phyloP scores from a whole-genome alignment of 345 rosid species.

The Anacardium occidentale region DNA sequence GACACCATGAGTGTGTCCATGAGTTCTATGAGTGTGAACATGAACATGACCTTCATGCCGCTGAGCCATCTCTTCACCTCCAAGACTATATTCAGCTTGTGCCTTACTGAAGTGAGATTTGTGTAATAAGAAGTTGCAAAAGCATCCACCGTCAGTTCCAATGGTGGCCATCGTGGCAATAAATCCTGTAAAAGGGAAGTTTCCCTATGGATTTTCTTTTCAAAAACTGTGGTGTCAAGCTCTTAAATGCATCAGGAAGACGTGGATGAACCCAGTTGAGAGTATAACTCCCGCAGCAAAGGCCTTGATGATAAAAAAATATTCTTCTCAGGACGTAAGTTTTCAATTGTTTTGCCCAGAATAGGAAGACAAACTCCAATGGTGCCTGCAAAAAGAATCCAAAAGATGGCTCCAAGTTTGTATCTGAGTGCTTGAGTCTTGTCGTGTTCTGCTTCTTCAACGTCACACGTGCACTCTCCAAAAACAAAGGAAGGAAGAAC shows the following conservation, averaged over 20 bases:
- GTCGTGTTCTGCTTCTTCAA: background rate
- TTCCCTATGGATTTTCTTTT: constrained; percentile 41
- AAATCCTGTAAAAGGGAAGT: constrained; percentile 49
- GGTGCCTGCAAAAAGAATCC: constrained; percentile 47
- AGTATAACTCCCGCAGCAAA: constrained; percentile 61
- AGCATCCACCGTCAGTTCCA: constrained; percentile 45
- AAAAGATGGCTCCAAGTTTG: constrained; percentile 43
- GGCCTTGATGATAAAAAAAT: constrained; percentile 47
- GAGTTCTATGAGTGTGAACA: constrained; percentile 39
- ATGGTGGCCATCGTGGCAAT: constrained; percentile 47
- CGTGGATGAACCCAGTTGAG: constrained; percentile 49
- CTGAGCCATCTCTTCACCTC: constrained; percentile 25
- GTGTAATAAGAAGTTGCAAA: constrained; percentile 43
- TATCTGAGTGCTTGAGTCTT: constrained; percentile 28
- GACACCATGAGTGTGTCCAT: constrained; percentile 38
- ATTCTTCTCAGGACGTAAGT: constrained; percentile 39
- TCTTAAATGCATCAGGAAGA: constrained; percentile 54
- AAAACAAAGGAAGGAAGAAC: constrained; percentile 9
- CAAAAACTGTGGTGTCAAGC: constrained; percentile 44
- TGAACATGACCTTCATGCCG: background rate
- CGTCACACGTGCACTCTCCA: constrained; percentile 32
- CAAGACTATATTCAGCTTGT: background rate
- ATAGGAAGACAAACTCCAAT: constrained; percentile 54
- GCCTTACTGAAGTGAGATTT: background rate
- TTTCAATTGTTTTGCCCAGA: constrained; percentile 34